phyloP scores from a whole-genome alignment of 805 yeast genomes.

The Hanseniaspora guilliermondii region DNA sequence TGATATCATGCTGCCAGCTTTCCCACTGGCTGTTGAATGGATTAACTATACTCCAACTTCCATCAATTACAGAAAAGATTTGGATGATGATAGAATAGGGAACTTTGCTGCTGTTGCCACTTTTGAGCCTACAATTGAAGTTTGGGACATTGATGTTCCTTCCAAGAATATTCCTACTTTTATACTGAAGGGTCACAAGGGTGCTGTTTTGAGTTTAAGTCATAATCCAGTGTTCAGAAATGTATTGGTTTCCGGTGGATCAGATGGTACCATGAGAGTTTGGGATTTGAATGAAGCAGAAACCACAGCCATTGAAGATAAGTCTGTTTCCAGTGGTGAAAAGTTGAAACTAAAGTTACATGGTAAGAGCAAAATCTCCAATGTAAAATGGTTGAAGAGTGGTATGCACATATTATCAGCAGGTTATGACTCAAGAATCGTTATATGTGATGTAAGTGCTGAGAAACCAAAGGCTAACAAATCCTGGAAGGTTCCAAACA shows the following conservation, averaged over 20 bases:
- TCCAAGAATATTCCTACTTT: slow-evolving; percentile 92
- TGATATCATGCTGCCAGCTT: slow-evolving; percentile 91
- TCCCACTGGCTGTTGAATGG: slow-evolving; percentile 96
- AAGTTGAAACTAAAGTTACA: slow-evolving; percentile 40
- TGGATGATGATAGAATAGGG: slow-evolving; percentile 44
- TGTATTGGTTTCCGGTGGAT: slow-evolving; percentile 85
- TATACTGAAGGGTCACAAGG: slow-evolving; percentile 88
- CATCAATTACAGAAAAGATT: slow-evolving; percentile 13
- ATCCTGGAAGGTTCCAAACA: slow-evolving; percentile 46
- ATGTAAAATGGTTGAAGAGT: slow-evolving; percentile 64
- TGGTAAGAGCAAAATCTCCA: slow-evolving; percentile 65
- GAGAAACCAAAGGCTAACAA: slow-evolving; percentile 49
- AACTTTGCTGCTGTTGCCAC: slow-evolving; percentile 95
- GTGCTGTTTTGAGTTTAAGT: slow-evolving; percentile 78
- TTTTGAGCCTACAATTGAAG: slow-evolving; percentile 92
- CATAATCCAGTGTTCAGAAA: slow-evolving; percentile 73
- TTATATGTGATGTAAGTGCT: slow-evolving; percentile 72
- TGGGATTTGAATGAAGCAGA: slow-evolving; percentile 76
- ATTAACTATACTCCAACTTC: slow-evolving; percentile 57
- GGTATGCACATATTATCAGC: slow-evolving; percentile 70
- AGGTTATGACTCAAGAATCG: slow-evolving; percentile 79
- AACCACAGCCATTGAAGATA: slow-evolving; percentile 29
- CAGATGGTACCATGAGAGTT: slow-evolving; percentile 84
- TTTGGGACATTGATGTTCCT: slow-evolving; percentile 87
- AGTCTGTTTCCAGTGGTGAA: slow-evolving; percentile 28